Evolutionary conservation across 768 basidiomycete genomes (phyloP).

Genomic region (Mycena galericulata): DNA sequence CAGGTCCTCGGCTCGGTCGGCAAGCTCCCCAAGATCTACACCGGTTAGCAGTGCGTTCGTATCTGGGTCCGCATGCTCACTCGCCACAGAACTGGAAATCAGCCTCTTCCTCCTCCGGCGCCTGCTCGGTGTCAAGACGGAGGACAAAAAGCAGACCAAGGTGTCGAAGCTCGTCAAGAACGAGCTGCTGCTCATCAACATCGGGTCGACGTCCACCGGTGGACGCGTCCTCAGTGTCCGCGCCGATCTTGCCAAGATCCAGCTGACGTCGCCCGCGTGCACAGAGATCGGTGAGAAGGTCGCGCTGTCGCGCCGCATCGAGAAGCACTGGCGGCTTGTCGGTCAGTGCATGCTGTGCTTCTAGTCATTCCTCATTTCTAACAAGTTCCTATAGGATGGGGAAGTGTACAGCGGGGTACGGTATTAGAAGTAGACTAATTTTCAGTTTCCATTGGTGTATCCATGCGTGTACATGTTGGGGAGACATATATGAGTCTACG

Average conservation of each 20-base stretch:
- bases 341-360: constrained; percentile 63
- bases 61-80: background rate
- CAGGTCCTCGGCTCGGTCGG: constrained; percentile 97
- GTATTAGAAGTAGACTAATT: constrained; percentile 81
- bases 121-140: constrained; percentile 96
- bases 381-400: constrained; percentile 58
- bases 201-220: constrained; percentile 97
- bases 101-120: constrained; percentile 95
- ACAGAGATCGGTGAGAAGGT: constrained; percentile 99
- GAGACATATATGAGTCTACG: no score
- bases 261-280: constrained; percentile 94
- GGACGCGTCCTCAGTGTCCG: constrained; percentile 95
- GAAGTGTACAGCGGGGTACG: constrained; percentile 88
- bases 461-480: constrained; percentile 24
- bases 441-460: constrained; percentile 18
- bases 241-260: constrained; percentile 94
- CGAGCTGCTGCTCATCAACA: constrained; percentile 96
- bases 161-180: constrained; percentile 92
- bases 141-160: constrained; percentile 99
- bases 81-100: constrained; percentile 82
- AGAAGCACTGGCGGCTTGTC: constrained; percentile 98
- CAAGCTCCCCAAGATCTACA: constrained; percentile 93
- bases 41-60: constrained; percentile 60
- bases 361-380: background rate
- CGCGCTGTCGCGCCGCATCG: constrained; percentile 92